Evolutionary conservation across 768 basidiomycete genomes (phyloP), one percentile per base, ranked within the genome.

Genomic region (Cystobasidium tubakii): DNA sequence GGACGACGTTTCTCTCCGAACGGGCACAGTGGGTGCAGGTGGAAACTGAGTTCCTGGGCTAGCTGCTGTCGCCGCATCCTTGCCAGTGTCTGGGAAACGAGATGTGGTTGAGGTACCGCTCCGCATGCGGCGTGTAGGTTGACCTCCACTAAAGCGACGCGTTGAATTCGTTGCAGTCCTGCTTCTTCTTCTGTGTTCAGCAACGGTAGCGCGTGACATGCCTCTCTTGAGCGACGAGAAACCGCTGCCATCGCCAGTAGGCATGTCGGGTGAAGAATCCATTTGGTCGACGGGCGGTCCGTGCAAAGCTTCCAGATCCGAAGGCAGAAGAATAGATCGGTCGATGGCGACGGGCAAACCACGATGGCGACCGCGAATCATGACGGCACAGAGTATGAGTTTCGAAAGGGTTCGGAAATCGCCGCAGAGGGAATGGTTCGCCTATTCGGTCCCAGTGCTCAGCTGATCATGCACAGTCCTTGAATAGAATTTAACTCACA

Each of bases 321-420:
- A 83, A 0, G 91, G 92, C 21, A 93, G 84, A 79, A 94, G 84
- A 65, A 94, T 86, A 0, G 92, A 90, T 66, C 92, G 87, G 81
- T 53, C 42, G 62, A 75, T 75, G 0, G 78, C 78, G 64, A 76
- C 73, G 10, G 79, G 79, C 1, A 80, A 74, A 7, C 79, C 79
- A 1, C 79, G 76, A 67, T 80, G 79, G 0, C 78, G 76, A 1
- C 79, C 79, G 19, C 96, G 89, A 75, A 99, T 85, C 91, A 98
- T 98, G 77, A 98, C 92, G 12, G 86, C 81, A 79, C 87, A 88
- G 31, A 97, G 77, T 72, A 98, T 87, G 42, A 98, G 85, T 81
- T 98, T 98, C 0, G 92, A 93, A 4, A 96, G 81, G 0, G 89
- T 86, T 17, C 85, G 83, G 73, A 94, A 87, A 12, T 88, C 86